Percentiles rank a stretch among this genome's conserved stretches.
Evolutionary conservation across 352 stramenopile genomes (phyloP).

Genomic region (Phytopythium sindhum): DNA sequence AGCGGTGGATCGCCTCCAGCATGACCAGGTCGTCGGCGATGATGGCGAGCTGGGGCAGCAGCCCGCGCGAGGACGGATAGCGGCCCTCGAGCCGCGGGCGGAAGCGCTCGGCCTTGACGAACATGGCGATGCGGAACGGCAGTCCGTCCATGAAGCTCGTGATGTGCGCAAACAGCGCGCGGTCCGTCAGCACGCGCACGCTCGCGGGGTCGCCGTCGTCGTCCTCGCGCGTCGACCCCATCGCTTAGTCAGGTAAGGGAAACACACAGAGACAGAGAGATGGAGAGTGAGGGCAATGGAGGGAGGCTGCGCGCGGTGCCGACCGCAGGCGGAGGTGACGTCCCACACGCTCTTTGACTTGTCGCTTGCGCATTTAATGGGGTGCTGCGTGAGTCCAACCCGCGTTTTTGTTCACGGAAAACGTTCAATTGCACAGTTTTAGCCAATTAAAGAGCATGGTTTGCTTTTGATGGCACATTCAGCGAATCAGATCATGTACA

Average conservation of each 20-base stretch:
- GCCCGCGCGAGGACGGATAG: conserved; percentile 18
- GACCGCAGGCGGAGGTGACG: neutral
- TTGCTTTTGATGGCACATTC: too few species aligned
- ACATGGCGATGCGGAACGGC: conserved; percentile 19
- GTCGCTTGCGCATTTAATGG: too few species aligned
- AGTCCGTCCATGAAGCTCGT: conserved; percentile 26
- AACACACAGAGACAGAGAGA: neutral
- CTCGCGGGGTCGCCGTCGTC: conserved; percentile 6
- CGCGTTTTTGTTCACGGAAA: neutral
- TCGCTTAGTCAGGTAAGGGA: neutral
- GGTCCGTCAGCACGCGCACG: conserved; percentile 22
- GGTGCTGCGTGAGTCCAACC: neutral
- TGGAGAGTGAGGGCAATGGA: too few species aligned
- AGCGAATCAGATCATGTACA: neutral
- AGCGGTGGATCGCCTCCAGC: conserved; percentile 12
- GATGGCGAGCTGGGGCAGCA: conserved; percentile 25
- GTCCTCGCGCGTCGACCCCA: neutral
- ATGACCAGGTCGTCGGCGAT: conserved; percentile 22
- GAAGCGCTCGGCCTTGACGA: conserved; percentile 18
- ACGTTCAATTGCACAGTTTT: too few species aligned
- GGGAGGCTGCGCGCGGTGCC: neutral
- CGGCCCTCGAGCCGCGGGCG: conserved; percentile 19
- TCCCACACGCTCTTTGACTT: too few species aligned
- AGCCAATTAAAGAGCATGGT: too few species aligned
- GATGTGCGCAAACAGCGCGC: conserved; percentile 15